phyloP scores from a whole-genome alignment of 2,329 filamentous ascomycete genomes.

The Byssoonygena ceratinophila region DNA sequence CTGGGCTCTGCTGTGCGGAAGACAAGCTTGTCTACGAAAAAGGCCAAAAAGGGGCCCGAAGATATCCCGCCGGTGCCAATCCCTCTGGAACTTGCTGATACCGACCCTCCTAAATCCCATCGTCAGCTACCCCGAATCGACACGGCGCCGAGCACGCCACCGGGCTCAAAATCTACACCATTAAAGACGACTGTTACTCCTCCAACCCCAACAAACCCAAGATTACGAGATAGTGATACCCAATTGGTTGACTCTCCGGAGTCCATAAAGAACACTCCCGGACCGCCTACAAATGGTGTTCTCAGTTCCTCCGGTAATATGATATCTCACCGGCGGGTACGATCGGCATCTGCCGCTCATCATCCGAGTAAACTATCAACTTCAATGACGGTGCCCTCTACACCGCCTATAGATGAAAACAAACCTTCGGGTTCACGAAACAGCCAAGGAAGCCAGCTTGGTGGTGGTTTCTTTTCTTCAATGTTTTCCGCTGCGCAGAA shows the following conservation, averaged over 20 bases:
- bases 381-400: constrained; percentile 59
- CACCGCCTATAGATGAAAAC: constrained; percentile 62
- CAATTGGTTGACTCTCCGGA: constrained; percentile 34
- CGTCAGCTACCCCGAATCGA: neutral
- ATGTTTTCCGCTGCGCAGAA: constrained; percentile 89
- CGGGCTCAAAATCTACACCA: constrained; percentile 19
- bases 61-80: constrained; percentile 27
- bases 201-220: constrained; percentile 12
- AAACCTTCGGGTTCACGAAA: constrained; percentile 42
- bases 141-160: constrained; percentile 25
- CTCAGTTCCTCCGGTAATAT: constrained; percentile 57
- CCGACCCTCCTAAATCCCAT: neutral
- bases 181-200: constrained; percentile 15
- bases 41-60: constrained; percentile 22
- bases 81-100: constrained; percentile 21
- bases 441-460: constrained; percentile 43
- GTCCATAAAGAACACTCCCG: constrained; percentile 23
- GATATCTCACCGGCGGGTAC: constrained; percentile 59
- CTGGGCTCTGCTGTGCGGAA: constrained; percentile 31
- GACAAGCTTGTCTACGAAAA: constrained; percentile 28
- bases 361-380: constrained; percentile 81
- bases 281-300: constrained; percentile 39
- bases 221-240: constrained; percentile 6
- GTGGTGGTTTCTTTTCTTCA: constrained; percentile 74
- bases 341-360: constrained; percentile 46